phyloP scores from a whole-genome alignment of 768 basidiomycete species.

The Collybia sordida region DNA sequence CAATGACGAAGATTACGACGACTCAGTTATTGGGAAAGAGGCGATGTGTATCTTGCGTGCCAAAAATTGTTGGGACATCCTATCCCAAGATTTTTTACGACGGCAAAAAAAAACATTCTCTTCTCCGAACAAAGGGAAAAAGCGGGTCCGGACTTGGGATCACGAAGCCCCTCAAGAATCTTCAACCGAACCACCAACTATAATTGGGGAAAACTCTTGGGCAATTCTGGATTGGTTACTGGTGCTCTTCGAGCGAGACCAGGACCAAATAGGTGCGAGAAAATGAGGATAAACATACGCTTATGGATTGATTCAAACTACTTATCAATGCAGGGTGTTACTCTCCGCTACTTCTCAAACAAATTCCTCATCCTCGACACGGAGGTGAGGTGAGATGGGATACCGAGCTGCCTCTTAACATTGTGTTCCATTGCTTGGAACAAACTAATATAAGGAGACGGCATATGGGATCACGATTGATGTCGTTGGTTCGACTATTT shows the following conservation, averaged over 20 bases:
- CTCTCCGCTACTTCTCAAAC: slow-evolving; percentile 55
- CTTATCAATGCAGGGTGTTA: slow-evolving; percentile 21
- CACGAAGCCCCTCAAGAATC: slow-evolving; percentile 17
- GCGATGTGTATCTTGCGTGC: slow-evolving; percentile 52
- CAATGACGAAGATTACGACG: slow-evolving; percentile 36
- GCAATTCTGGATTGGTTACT: slow-evolving; percentile 70
- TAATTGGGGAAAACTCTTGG: slow-evolving; percentile 68
- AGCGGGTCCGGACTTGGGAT: slow-evolving; percentile 24
- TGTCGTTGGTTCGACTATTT: slow-evolving; percentile 27
- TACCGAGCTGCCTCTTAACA: slow-evolving; percentile 46
- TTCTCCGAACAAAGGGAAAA: slow-evolving; percentile 34
- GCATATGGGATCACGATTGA: slow-evolving; percentile 31
- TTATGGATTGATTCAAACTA: neutral
- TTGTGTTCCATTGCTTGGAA: slow-evolving; percentile 36
- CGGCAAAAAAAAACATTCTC: slow-evolving; percentile 25
- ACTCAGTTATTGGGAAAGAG: slow-evolving; percentile 58
- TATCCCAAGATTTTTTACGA: slow-evolving; percentile 53
- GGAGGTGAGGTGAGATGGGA: slow-evolving; percentile 56
- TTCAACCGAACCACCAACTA: slow-evolving; percentile 17
- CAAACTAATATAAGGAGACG: slow-evolving; percentile 29
- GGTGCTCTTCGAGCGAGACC: slow-evolving; percentile 67
- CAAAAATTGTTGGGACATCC: slow-evolving; percentile 61
- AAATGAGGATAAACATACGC: slow-evolving; percentile 35
- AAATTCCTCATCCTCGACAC: slow-evolving; percentile 56
- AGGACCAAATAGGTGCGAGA: slow-evolving; percentile 32